phyloP scores from a whole-genome alignment of 169 alveolate species.

The Plasmodium blacklocki region DNA sequence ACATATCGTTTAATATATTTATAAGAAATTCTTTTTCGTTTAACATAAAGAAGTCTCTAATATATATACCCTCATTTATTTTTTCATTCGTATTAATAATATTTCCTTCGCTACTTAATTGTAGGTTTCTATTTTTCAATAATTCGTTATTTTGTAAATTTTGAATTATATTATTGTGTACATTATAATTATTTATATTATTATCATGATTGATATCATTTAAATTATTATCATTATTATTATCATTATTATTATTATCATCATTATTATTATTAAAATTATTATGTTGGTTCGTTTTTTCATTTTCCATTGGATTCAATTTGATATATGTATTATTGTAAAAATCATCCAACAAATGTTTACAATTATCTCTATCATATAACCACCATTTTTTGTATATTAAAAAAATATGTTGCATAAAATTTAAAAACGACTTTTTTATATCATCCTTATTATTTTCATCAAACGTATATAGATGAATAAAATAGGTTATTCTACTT shows the following conservation, averaged over 20 bases:
- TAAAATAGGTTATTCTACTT: slow-evolving; percentile 37
- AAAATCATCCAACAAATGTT: slow-evolving; percentile 49
- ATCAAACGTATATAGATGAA: slow-evolving; percentile 44
- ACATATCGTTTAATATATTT: slow-evolving; percentile 57
- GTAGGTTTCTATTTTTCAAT: background rate
- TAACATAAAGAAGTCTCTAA: slow-evolving; percentile 47
- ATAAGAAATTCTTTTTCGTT: slow-evolving; percentile 50
- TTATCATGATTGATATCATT: too few relatives aligned
- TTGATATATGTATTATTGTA: slow-evolving; percentile 41
- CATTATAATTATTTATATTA: too few relatives aligned
- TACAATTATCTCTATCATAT: slow-evolving; percentile 41
- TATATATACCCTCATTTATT: slow-evolving; percentile 29
- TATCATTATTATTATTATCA: background rate
- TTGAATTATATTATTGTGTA: background rate
- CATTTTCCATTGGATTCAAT: background rate
- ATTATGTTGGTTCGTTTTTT: background rate
- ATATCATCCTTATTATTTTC: slow-evolving; percentile 31
- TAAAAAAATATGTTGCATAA: slow-evolving; percentile 58
- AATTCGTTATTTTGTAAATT: background rate
- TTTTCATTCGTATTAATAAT: background rate
- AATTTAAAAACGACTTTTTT: slow-evolving; percentile 64
- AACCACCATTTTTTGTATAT: slow-evolving; percentile 54
- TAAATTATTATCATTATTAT: background rate
- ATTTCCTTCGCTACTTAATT: background rate
- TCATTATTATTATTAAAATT: background rate